Percentiles rank a stretch among this genome's conserved stretches.
Evolutionary conservation across 306 rosid species (phyloP).

Genomic region (Herpetospermum pedunculosum): DNA sequence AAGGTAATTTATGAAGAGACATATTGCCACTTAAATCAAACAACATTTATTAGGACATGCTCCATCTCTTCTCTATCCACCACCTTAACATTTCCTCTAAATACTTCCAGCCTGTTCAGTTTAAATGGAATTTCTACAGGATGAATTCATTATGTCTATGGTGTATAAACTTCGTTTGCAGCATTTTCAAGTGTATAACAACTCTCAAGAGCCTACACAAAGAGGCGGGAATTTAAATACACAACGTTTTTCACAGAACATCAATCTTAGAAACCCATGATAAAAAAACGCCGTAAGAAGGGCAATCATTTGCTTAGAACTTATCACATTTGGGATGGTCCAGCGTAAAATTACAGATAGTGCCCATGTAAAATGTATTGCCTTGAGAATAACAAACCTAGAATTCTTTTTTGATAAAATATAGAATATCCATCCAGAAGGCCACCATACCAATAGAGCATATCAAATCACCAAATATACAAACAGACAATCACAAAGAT

Average conservation of each 20-base stretch:
- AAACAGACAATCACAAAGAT: neutral
- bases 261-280: neutral
- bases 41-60: neutral
- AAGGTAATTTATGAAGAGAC: neutral
- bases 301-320: neutral
- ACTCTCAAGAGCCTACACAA: neutral
- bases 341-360: neutral
- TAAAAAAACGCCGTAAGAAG: neutral
- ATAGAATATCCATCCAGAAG: neutral
- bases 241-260: neutral
- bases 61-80: neutral
- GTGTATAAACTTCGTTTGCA: neutral
- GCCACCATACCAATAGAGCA: neutral
- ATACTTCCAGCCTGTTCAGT: too few relatives aligned
- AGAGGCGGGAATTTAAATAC: neutral
- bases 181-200: neutral
- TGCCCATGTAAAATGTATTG: neutral
- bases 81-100: neutral
- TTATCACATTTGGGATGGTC: neutral
- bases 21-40: neutral
- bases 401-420: neutral
- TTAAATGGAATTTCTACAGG: too few relatives aligned
- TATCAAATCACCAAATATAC: neutral
- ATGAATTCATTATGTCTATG: neutral
- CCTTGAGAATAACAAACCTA: neutral